Evolutionary conservation across 352 stramenopile genomes (phyloP).

Genomic region (Pythium phragmiticola): DNA sequence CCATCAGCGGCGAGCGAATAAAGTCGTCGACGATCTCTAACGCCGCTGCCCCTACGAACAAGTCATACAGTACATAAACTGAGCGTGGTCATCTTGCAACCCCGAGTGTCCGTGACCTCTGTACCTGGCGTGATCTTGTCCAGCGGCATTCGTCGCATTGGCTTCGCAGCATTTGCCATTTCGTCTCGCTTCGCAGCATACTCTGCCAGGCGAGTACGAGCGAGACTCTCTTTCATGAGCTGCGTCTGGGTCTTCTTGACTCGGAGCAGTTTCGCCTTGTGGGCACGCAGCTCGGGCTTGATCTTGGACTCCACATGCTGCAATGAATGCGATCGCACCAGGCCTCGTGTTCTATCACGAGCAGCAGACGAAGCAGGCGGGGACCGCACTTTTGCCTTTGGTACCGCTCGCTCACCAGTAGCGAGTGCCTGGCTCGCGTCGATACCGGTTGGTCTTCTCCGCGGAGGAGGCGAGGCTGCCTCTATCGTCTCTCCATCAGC

Average conservation of each 20-base stretch:
- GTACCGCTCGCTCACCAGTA: background rate
- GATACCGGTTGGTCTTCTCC: background rate
- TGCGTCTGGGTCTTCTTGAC: conserved; percentile 81
- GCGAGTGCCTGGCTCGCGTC: background rate
- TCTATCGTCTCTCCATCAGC: background rate
- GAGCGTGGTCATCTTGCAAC: background rate
- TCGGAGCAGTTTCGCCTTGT: conserved; percentile 58
- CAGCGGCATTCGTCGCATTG: conserved; percentile 41
- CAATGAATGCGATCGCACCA: conserved; percentile 22
- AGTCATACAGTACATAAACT: background rate
- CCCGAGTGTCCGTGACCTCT: background rate
- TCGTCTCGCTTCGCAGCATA: conserved; percentile 38
- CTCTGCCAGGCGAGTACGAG: conserved; percentile 50
- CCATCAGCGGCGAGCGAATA: conserved; percentile 71
- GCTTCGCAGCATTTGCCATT: background rate
- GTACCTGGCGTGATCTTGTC: conserved; percentile 59
- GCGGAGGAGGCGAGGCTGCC: background rate
- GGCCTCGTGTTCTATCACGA: background rate
- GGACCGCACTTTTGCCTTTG: background rate
- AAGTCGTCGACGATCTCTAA: conserved; percentile 85
- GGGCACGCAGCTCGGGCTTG: conserved; percentile 52
- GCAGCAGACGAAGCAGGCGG: background rate
- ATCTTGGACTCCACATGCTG: conserved; percentile 61
- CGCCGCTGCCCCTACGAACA: conserved; percentile 51
- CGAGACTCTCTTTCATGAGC: conserved; percentile 66